Evolutionary conservation across 805 yeast species (phyloP).

Genomic region (Candida odintsovae): DNA sequence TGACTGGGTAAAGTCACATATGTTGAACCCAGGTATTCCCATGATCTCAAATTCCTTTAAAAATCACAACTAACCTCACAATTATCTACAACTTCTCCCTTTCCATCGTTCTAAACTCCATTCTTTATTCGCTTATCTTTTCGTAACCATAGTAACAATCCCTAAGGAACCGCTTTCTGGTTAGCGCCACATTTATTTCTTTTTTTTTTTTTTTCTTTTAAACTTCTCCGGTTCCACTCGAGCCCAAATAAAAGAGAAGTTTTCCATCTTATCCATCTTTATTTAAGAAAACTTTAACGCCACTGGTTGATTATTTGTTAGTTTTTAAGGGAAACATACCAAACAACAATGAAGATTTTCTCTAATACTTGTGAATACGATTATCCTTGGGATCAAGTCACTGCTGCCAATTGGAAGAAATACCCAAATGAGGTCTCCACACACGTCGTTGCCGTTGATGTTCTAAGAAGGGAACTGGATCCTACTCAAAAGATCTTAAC

Average conservation of each 20-base stretch:
- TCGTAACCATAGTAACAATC: neutral
- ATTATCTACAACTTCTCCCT: no score
- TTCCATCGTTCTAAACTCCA: no score
- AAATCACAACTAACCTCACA: no score
- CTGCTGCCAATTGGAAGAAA: constrained; percentile 94
- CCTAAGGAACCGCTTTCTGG: neutral
- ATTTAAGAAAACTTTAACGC: neutral
- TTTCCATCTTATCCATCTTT: neutral
- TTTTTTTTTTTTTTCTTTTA: neutral
- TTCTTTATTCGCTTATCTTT: no score
- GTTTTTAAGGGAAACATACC: no score
- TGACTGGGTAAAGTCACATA: no score
- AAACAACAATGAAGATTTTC: constrained; percentile 65
- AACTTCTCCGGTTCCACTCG: neutral
- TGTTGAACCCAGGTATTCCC: no score
- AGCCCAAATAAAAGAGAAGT: neutral
- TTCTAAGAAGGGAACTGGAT: constrained; percentile 65
- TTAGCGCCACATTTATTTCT: neutral
- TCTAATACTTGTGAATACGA: constrained; percentile 61
- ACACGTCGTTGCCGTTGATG: constrained; percentile 93
- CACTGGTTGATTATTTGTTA: neutral
- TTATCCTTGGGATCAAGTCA: constrained; percentile 91
- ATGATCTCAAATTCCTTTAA: no score
- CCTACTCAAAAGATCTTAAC: constrained; percentile 47
- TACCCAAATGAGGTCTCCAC: constrained; percentile 93